Evolutionary conservation across 805 yeast species (phyloP).

Genomic region (Monosporozyma yasuniensis): DNA sequence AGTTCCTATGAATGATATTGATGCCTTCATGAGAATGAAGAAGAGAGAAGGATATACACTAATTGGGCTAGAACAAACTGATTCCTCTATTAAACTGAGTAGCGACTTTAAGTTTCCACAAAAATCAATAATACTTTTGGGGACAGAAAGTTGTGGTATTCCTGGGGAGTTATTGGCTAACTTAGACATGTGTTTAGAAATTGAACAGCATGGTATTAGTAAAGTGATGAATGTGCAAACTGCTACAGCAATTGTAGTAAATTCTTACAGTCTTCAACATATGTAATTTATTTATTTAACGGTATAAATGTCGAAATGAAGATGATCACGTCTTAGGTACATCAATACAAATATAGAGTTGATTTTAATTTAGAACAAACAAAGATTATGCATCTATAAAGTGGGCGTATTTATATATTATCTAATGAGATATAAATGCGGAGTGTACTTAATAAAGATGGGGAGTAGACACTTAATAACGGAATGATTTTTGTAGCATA

Average conservation of each 20-base stretch:
- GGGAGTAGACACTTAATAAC: too few species aligned
- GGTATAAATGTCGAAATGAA: too few species aligned
- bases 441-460: not conserved
- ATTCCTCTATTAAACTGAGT: slow-evolving; percentile 63
- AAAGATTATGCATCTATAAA: not conserved
- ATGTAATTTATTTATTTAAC: slow-evolving; percentile 11
- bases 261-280: slow-evolving; percentile 59
- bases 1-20: slow-evolving; percentile 49
- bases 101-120: slow-evolving; percentile 61
- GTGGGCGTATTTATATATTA: not conserved
- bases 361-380: too few species aligned
- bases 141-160: slow-evolving; percentile 84
- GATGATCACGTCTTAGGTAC: not conserved
- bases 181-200: slow-evolving; percentile 79
- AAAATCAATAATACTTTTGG: slow-evolving; percentile 69
- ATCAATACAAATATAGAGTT: not conserved
- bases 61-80: slow-evolving; percentile 90
- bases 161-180: slow-evolving; percentile 79
- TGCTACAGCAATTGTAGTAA: slow-evolving; percentile 89
- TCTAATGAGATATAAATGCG: not conserved
- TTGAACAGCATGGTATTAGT: slow-evolving; percentile 84
- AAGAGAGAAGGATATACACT: slow-evolving; percentile 74
- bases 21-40: slow-evolving; percentile 48
- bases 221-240: slow-evolving; percentile 96
- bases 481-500: not conserved